Conservation (phyloP, 306 rosid genomes). For the Vigna angularis region DNA sequence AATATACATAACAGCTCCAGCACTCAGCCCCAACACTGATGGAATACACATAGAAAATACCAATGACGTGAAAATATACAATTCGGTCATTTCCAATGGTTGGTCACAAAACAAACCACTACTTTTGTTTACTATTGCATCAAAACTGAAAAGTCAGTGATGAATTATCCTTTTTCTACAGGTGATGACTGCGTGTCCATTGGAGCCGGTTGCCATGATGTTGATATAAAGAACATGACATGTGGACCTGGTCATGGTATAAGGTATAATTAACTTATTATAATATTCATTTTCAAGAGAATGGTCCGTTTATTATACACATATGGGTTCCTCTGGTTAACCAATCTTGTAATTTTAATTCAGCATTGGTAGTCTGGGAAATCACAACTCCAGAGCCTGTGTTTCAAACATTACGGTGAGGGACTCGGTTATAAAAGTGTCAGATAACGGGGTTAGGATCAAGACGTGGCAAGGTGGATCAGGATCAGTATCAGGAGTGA, state of each 20-base stretch:
- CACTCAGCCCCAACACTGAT: slow-evolving; percentile 88
- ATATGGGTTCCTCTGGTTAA: not conserved
- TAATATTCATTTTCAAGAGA: not conserved
- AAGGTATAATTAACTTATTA: slow-evolving; percentile 55
- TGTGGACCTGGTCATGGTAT: slow-evolving; percentile 98
- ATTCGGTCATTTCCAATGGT: slow-evolving; percentile 85
- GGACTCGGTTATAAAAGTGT: slow-evolving; percentile 70
- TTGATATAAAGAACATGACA: slow-evolving; percentile 80
- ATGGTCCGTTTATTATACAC: not conserved
- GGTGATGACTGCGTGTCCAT: slow-evolving; percentile 97
- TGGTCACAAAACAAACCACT: slow-evolving; percentile 32
- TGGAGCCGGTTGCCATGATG: slow-evolving; percentile 84
- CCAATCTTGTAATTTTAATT: not conserved
- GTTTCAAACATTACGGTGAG: slow-evolving; percentile 77
- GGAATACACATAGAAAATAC: slow-evolving; percentile 94
- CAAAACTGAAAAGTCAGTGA: slow-evolving; percentile 8
- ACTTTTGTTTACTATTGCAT: slow-evolving; percentile 10
- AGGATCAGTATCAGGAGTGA: slow-evolving; percentile 74
- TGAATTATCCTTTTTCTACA: slow-evolving; percentile 36
- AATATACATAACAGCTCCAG: slow-evolving; percentile 76
- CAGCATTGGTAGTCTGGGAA: slow-evolving; percentile 95
- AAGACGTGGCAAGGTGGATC: slow-evolving; percentile 99
- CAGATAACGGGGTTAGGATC: slow-evolving; percentile 86
- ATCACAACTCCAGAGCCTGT: slow-evolving; percentile 79
- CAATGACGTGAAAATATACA: slow-evolving; percentile 73